A percentile compares a stretch with the other conserved stretches of the same genome.
phyloP scores from a whole-genome alignment of 768 basidiomycete species.

The Lyophyllum atratum region DNA sequence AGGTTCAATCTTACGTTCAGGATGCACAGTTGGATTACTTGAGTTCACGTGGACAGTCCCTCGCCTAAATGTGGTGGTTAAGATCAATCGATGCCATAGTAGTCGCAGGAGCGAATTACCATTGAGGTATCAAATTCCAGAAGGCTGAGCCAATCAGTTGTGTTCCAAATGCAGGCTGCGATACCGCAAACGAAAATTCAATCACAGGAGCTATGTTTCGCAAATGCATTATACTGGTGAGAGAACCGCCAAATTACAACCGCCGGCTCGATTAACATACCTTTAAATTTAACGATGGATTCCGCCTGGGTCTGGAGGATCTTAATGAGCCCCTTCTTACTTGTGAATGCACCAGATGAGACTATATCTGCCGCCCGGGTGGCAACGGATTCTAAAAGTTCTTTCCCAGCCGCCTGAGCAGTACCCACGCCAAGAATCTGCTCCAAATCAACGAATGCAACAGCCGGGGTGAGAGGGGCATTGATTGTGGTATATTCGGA shows the following conservation, averaged over 20 bases:
- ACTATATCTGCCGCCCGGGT: constrained; percentile 12
- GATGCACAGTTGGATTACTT: constrained; percentile 13
- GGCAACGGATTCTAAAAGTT: constrained; percentile 1
- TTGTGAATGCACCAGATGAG: constrained; percentile 15
- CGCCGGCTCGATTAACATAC: background rate
- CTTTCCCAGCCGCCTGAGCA: background rate
- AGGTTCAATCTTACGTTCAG: constrained; percentile 1
- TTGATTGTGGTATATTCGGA: constrained; percentile 8
- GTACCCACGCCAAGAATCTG: constrained; percentile 6
- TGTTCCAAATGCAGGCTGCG: background rate
- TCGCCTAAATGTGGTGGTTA: background rate
- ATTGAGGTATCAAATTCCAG: constrained; percentile 18
- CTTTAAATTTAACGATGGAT: constrained; percentile 11
- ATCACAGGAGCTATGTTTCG: constrained; percentile 13
- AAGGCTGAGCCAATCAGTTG: background rate
- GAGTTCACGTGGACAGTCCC: constrained; percentile 11
- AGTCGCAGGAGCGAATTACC: background rate
- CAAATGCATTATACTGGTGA: background rate
- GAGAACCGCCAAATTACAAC: background rate
- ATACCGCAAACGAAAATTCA: constrained; percentile 8
- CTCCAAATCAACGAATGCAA: constrained; percentile 11
- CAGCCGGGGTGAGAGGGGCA: constrained; percentile 2
- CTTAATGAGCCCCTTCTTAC: constrained; percentile 9
- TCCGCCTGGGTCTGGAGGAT: constrained; percentile 8
- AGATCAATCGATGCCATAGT: background rate